Evolutionary conservation across 2,329 filamentous ascomycete species (phyloP), one percentile per base, ranked within the genome.

Genomic region (Paecilomyces fulvus): DNA sequence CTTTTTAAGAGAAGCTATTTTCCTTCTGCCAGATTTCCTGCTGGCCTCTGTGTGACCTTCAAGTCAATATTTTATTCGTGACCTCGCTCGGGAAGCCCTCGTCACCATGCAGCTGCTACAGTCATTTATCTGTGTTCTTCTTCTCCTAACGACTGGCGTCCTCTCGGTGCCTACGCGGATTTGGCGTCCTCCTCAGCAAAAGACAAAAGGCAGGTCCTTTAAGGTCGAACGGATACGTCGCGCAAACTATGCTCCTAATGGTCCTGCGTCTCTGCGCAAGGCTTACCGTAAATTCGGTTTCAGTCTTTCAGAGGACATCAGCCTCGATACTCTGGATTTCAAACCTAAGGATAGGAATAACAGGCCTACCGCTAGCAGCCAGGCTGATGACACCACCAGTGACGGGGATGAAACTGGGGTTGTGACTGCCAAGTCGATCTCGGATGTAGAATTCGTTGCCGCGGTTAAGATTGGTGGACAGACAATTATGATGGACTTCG

Each of bases 381-480:
- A 64, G 14, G 65, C 64, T 25, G 58, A 65, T 20, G 61, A 63
- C 25, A 54, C 61, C 20, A 61, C 63, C 23, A 53, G 60, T 12
- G 62, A 64, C 17, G 60, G 63, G 7, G 65, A 66, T 8, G 63
- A 76, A 69, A 65, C 77, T 31, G 86, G 86, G 51, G 71, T 79
- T 46, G 88, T 89, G 54, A 75, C 81, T 30, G 84, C 86, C 54
- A 85, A 81, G 28, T 83, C 86, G 11, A 82, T 85, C 60, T 73
- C 80, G 49, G 83, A 88, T 65, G 77, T 82, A 51, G 83, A 89
- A 58, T 92, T 89, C 65, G 79, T 92, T 11, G 81, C 84, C 0
- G 85, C 85, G 0, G 83, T 90, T 54, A 79, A 68, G n/a, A 81
- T 90, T 60, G 87, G 87, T 58, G 85, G 84, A 4, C 87, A 90